phyloP scores from a whole-genome alignment of 78 protist species.

The Isochrysis galbana region DNA sequence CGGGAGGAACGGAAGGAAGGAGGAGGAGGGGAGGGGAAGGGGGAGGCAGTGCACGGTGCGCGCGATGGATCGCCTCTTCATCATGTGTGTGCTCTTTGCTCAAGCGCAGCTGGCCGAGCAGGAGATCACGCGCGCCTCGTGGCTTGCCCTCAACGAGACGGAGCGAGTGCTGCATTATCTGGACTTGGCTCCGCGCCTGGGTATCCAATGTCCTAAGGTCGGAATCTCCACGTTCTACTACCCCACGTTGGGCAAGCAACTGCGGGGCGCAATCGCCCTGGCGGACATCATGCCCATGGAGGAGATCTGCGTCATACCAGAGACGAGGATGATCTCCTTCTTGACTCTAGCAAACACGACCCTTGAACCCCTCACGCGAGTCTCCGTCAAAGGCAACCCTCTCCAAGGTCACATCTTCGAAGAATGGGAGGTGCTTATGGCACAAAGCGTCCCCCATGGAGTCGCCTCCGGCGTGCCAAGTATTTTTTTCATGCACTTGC shows the following conservation, averaged over 20 bases:
- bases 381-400: background rate
- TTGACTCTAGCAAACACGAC: background rate
- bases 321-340: background rate
- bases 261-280: background rate
- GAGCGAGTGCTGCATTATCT: background rate
- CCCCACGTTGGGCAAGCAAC: background rate
- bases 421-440: too few relatives aligned
- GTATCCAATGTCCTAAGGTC: background rate
- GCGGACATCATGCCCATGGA: background rate
- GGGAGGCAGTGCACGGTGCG: too few relatives aligned
- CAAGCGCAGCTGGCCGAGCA: too few relatives aligned
- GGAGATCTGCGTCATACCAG: background rate
- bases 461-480: too few relatives aligned
- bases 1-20: too few relatives aligned
- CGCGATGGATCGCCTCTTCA: too few relatives aligned
- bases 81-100: too few relatives aligned
- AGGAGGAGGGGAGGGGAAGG: too few relatives aligned
- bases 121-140: too few relatives aligned
- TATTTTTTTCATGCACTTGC: too few relatives aligned
- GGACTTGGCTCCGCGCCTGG: background rate
- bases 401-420: background rate
- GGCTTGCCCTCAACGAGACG: background rate
- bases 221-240: background rate
- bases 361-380: background rate
- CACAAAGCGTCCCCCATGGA: too few relatives aligned